Evolutionary conservation across 163 green algal genomes (phyloP).

Genomic region (Volvox carteri): DNA sequence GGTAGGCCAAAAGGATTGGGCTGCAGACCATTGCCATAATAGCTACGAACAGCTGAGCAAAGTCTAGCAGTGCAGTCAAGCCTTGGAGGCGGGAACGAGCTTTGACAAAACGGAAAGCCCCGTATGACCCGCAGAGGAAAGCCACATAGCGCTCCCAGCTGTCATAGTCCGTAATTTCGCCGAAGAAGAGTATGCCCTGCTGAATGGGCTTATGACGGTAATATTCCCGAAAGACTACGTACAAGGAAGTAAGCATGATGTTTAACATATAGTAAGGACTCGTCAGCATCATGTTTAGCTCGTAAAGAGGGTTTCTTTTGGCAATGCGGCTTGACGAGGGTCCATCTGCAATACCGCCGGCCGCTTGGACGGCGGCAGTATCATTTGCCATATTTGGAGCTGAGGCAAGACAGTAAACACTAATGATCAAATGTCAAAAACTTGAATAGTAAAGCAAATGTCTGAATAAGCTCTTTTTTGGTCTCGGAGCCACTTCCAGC

Average conservation of each 20-base stretch:
- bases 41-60: conserved; percentile 29
- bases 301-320: background rate
- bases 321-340: background rate
- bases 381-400: background rate
- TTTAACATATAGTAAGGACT: conserved; percentile 38
- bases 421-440: too few relatives aligned
- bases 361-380: background rate
- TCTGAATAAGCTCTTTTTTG: too few relatives aligned
- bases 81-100: conserved; percentile 26
- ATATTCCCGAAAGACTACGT: background rate
- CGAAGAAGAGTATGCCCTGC: conserved; percentile 5
- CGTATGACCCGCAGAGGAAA: conserved; percentile 44
- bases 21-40: conserved; percentile 44
- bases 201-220: conserved; percentile 19
- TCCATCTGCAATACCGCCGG: background rate
- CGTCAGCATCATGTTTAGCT: conserved; percentile 32
- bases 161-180: conserved; percentile 24
- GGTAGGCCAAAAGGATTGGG: conserved; percentile 23
- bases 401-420: too few relatives aligned
- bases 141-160: conserved; percentile 44
- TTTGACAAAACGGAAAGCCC: conserved; percentile 19
- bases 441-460: too few relatives aligned
- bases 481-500: background rate
- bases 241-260: conserved; percentile 14
- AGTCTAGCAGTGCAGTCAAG: conserved; percentile 22